Evolutionary conservation across 2,329 filamentous ascomycete genomes (phyloP).

Genomic region (Fusarium protoensiforme): DNA sequence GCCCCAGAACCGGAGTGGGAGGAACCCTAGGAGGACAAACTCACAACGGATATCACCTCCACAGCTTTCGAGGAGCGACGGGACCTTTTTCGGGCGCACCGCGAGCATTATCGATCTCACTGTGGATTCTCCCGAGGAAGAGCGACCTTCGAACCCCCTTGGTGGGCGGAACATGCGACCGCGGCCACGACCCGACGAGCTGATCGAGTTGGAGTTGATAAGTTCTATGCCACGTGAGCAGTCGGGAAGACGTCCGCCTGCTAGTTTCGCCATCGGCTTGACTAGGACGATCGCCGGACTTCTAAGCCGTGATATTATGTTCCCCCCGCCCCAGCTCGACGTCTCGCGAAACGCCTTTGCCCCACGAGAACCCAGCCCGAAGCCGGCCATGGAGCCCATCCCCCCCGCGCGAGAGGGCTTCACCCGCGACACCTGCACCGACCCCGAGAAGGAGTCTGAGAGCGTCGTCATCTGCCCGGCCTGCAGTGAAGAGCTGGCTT

Average conservation of each 20-base stretch:
- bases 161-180: constrained; percentile 17
- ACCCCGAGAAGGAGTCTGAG: constrained; percentile 64
- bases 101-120: constrained; percentile 64
- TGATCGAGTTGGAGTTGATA: constrained; percentile 43
- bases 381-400: constrained; percentile 70
- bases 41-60: constrained; percentile 55
- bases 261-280: constrained; percentile 37
- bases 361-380: constrained; percentile 49
- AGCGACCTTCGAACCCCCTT: constrained; percentile 38
- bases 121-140: constrained; percentile 54
- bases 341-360: constrained; percentile 47
- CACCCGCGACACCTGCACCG: constrained; percentile 72
- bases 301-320: constrained; percentile 39
- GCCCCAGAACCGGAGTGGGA: constrained; percentile 22
- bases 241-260: constrained; percentile 27
- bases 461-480: constrained; percentile 84
- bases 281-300: constrained; percentile 42
- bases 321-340: constrained; percentile 36
- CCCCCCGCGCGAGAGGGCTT: constrained; percentile 79
- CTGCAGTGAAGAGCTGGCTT: constrained; percentile 85
- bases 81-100: constrained; percentile 51
- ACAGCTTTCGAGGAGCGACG: constrained; percentile 57
- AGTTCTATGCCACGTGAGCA: constrained; percentile 37
- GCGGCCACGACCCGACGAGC: constrained; percentile 35
- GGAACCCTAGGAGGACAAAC: constrained; percentile 56